A percentile compares a stretch with the other conserved stretches of the same genome.
Evolutionary conservation across 768 basidiomycete genomes (phyloP).

Genomic region (Tephrocybe rancida): DNA sequence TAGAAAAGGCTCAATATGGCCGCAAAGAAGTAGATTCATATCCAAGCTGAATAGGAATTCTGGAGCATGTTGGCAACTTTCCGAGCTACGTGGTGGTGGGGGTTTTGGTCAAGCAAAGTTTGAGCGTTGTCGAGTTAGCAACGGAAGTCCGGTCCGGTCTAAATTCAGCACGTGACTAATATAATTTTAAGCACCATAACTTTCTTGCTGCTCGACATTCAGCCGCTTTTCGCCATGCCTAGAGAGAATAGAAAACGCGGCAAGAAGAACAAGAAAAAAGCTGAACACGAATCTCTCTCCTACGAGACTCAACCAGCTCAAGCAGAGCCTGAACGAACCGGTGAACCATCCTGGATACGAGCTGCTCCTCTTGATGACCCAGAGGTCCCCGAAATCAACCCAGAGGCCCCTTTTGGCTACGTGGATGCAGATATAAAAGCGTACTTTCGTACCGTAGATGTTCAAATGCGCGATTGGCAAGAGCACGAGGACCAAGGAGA

Average conservation of each 20-base stretch:
- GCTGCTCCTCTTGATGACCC: slow-evolving; percentile 32
- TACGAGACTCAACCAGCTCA: background rate
- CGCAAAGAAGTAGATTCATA: too few species aligned
- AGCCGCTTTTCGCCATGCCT: slow-evolving; percentile 10
- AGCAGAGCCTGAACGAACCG: slow-evolving; percentile 27
- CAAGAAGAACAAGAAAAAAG: slow-evolving; percentile 19
- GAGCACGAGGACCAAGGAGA: slow-evolving; percentile 43
- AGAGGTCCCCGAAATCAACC: slow-evolving; percentile 40
- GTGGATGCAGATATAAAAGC: slow-evolving; percentile 91
- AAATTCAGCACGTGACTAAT: background rate
- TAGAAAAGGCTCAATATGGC: too few species aligned
- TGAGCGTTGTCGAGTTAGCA: too few species aligned
- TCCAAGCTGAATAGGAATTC: too few species aligned
- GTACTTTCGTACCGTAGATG: slow-evolving; percentile 88
- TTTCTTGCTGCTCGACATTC: background rate
- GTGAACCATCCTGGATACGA: slow-evolving; percentile 75
- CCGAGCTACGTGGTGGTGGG: too few species aligned
- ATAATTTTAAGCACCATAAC: background rate
- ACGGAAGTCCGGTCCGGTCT: background rate
- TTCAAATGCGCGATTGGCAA: slow-evolving; percentile 89
- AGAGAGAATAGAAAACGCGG: slow-evolving; percentile 22
- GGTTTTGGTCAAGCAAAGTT: too few species aligned
- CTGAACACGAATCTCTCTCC: background rate
- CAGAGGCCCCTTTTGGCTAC: slow-evolving; percentile 86
- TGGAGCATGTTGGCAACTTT: too few species aligned